Percentiles rank a stretch among this genome's conserved stretches.
Evolutionary conservation across 257 asterid species (phyloP).

Genomic region (Fraxinus pennsylvanica): DNA sequence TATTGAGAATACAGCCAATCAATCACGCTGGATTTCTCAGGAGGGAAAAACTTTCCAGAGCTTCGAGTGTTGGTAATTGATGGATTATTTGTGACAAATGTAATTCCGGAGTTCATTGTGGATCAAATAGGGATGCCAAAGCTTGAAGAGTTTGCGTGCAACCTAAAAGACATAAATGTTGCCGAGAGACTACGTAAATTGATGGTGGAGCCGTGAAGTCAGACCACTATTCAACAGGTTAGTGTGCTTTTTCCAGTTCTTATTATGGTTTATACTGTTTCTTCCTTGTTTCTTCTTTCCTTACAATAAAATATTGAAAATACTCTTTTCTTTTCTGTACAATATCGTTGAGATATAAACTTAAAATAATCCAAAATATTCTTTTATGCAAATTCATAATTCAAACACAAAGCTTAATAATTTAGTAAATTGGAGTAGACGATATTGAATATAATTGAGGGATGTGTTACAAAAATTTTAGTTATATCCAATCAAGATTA

Average conservation of each 20-base stretch:
- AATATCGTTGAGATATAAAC: no score
- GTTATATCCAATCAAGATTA: no score
- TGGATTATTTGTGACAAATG: no score
- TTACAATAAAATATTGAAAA: no score
- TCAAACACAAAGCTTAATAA: no score
- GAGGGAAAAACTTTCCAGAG: neutral
- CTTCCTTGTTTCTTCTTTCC: no score
- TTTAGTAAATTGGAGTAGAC: no score
- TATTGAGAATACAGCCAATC: accelerated
- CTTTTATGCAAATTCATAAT: no score
- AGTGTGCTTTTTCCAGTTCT: neutral
- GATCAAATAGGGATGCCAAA: neutral
- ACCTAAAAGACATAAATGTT: neutral
- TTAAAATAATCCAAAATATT: no score
- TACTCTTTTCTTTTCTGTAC: no score
- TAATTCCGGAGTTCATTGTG: neutral
- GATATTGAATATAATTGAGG: no score
- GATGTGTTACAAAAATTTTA: no score
- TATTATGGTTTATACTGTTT: neutral
- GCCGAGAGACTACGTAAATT: neutral
- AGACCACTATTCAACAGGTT: neutral
- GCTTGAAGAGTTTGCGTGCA: neutral
- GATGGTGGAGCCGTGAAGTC: neutral
- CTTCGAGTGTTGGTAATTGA: neutral
- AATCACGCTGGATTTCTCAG: neutral